These are phyloP conservation scores for Piper betle DNA, from an alignment of 164 flowering plant species.

Conservation along the genomic window DNA sequence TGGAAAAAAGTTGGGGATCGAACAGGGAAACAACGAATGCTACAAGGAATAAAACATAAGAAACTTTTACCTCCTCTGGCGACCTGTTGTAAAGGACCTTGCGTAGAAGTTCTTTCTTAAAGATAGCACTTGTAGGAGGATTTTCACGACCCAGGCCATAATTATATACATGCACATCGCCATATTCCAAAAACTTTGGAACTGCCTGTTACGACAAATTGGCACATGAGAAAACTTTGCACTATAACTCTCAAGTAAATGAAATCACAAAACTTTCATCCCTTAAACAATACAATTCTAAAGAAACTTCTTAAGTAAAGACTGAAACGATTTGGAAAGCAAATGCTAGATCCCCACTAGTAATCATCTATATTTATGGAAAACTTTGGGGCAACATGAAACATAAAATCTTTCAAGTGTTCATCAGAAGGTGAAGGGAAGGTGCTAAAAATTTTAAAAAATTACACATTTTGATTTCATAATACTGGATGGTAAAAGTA, in stretches of 20 bases:
- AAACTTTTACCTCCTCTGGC: constrained; percentile 49
- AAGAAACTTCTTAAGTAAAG: too few species aligned
- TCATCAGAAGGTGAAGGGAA: too few species aligned
- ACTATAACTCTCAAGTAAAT: not conserved
- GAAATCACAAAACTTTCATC: not conserved
- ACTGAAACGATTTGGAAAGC: too few species aligned
- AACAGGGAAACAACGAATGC: not conserved
- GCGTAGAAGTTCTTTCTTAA: constrained; percentile 45
- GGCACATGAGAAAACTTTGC: not conserved
- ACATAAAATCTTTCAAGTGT: too few species aligned
- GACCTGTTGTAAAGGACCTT: constrained; percentile 42
- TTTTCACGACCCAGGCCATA: constrained; percentile 43
- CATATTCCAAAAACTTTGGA: constrained; percentile 44
- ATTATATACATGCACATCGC: constrained; percentile 26
- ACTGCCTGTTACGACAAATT: constrained; percentile 26
- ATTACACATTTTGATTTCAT: too few species aligned
- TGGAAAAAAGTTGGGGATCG: not conserved
- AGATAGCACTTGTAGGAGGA: constrained; percentile 49
- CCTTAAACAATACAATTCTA: too few species aligned
- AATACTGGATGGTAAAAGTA: too few species aligned
- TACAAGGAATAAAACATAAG: not conserved
- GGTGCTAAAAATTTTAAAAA: too few species aligned
- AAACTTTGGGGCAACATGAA: too few species aligned
- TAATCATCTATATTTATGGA: too few species aligned
- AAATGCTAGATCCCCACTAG: too few species aligned